Evolutionary conservation across 2,329 filamentous ascomycete genomes (phyloP).

Genomic region (Ophiostoma triangulosporum): DNA sequence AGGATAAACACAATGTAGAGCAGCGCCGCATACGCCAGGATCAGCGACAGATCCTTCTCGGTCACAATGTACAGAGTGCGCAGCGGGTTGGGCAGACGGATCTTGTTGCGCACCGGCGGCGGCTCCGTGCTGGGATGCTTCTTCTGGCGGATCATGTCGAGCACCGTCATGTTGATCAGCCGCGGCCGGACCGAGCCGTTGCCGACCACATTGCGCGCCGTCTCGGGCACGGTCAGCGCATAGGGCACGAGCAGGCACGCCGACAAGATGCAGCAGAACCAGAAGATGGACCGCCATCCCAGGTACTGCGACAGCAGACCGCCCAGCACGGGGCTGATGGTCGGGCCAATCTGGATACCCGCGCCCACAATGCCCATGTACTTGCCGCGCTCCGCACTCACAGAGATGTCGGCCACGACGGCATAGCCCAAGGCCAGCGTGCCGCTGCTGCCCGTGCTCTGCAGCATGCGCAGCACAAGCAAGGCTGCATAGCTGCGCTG

Average conservation of each 20-base stretch:
- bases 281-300: slow-evolving; percentile 57
- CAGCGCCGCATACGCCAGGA: slow-evolving; percentile 38
- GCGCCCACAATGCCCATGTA: slow-evolving; percentile 57
- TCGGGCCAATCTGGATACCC: slow-evolving; percentile 41
- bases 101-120: slow-evolving; percentile 17
- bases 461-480: slow-evolving; percentile 46
- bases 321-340: slow-evolving; percentile 47
- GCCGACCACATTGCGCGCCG: slow-evolving; percentile 44
- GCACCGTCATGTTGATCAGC: slow-evolving; percentile 42
- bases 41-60: slow-evolving; percentile 43
- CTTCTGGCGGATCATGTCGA: slow-evolving; percentile 33
- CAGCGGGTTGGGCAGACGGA: slow-evolving; percentile 43
- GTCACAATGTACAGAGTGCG: slow-evolving; percentile 39
- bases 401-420: slow-evolving; percentile 58
- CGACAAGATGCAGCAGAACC: slow-evolving; percentile 49
- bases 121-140: slow-evolving; percentile 13
- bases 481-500: slow-evolving; percentile 44
- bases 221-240: slow-evolving; percentile 44
- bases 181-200: slow-evolving; percentile 47
- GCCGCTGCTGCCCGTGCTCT: slow-evolving; percentile 51
- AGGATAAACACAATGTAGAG: slow-evolving; percentile 45
- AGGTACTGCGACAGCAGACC: slow-evolving; percentile 49
- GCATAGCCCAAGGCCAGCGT: slow-evolving; percentile 59
- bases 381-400: slow-evolving; percentile 54
- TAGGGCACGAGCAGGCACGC: slow-evolving; percentile 39